Evolutionary conservation across 2,329 filamentous ascomycete species (phyloP), one percentile per base, ranked within the genome.

Genomic region (Mycosphaerella sp.): DNA sequence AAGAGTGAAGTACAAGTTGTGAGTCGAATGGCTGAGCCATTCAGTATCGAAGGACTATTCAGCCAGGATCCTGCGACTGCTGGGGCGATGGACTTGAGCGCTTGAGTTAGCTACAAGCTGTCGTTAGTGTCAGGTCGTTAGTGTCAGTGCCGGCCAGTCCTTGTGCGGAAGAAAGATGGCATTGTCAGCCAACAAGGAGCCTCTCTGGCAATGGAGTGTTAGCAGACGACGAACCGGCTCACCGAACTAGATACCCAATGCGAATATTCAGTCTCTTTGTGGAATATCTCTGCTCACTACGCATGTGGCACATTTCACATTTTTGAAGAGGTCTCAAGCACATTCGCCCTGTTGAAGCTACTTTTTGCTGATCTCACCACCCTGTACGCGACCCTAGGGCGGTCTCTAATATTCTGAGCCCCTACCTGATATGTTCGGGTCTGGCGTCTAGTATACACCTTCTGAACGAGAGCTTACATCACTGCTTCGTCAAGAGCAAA

Each of bases 21-120:
- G 49, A 87, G 85, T 9, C 85, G 94, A 68, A 95, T 91, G 89
- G 87, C 90, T 6, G 83, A 87, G 63, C 91, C 97, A 71, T 97
- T 98, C 72, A 90, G 91, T 74, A 78, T 98, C 7, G 93, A 96
- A 56, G 93, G 89, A 1, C 73, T 98, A 12, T 97, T 87, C 86
- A 89, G 87, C 9, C 84, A 63, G 44, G 18, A 35, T 5, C 32
- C 32, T 16, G 70, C 69, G 35, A 65, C 58, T 41, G 69, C 40
- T 7, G 57, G 52, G 13, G 56, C 52, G 16, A 62, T 60, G 59
- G 55, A 54, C 12, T 52, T 58, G 25, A 59, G 62, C 34, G 48
- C 53, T 44, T 60, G 48, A 42, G 44, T 25, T 1, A 25, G 21
- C 21, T 25, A 25, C 21, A 21, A 21, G 21, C 21, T 25, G 21